Base-by-base conservation (phyloP, 768 basidiomycete genomes). In the Mycena venus region DNA sequence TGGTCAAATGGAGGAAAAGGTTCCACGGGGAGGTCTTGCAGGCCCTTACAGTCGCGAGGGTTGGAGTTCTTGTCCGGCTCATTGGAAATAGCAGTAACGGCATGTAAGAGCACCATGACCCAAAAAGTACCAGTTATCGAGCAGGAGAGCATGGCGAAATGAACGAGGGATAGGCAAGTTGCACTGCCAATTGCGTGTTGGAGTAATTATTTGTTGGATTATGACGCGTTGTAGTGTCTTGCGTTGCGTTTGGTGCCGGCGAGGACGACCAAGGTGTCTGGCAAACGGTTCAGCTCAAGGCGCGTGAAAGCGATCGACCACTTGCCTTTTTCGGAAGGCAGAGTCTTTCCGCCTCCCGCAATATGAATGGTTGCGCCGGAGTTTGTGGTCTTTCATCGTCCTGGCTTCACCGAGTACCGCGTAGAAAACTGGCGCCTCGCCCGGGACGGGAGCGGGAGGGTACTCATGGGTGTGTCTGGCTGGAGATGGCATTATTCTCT, bases 331-430 rank as follows among this genome's bases (percentile, higher is more conserved):
- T 9, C 15, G 42, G n/a, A n/a, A n/a, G n/a, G n/a, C n/a, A n/a
- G n/a, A 29, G 29, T 17, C 17, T 6, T 55, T 4, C 7, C 59
- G 6, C 3, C 25, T 14, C 25, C 8, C 15, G 7, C 25, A 47
- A 42, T 23, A 77, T 77, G 74, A 63, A 77, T 72, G 73, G 42
- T 58, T 21, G 32, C 62, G 34, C 92, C 92, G 62, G 89, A 94
- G 78, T 85, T 93, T 72, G 83, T 84, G 9, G 78, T 92, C 47
- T 77, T 87, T 55, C 81, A 86, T 42, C 84, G 81, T 74, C 83
- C 85, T 44, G 88, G 86, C 21, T 91, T 85, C 79, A 84, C 83
- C 59, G 93, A 95, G 79, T 94, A 92, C 72, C 86, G 90, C 62
- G 85, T 94, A 29, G 89, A 91, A 70, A 88, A 91, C 69, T 86